These are phyloP conservation scores for Antarctomyces pellizariae DNA, from an alignment of 495 filamentous ascomycete species.

Conservation along the genomic window DNA sequence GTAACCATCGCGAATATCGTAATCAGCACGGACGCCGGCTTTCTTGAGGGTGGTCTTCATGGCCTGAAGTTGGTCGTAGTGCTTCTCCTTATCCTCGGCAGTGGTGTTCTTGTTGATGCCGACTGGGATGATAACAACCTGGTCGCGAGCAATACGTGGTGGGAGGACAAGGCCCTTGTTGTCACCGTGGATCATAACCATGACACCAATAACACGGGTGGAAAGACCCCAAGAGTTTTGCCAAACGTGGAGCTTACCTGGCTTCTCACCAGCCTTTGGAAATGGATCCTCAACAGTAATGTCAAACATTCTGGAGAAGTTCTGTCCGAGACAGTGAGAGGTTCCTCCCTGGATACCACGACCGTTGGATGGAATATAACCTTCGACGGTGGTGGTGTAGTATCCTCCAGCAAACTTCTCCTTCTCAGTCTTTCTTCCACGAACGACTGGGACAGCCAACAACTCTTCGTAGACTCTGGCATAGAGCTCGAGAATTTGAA, in stretches of 20 bases:
- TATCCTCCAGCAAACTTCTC: conserved; percentile 93
- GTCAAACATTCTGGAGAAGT: conserved; percentile 96
- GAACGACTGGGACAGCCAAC: conserved; percentile 80
- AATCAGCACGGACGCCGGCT: conserved; percentile 41
- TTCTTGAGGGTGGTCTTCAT: conserved; percentile 39
- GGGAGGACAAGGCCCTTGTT: conserved; percentile 84
- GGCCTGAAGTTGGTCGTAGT: conserved; percentile 45
- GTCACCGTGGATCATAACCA: conserved; percentile 94
- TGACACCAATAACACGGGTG: conserved; percentile 85
- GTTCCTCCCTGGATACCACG: conserved; percentile 93
- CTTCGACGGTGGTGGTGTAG: conserved; percentile 88
- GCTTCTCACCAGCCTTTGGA: conserved; percentile 46
- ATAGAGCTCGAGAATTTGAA: conserved; percentile 85
- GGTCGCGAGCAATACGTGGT: conserved; percentile 64
- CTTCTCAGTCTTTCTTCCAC: conserved; percentile 75
- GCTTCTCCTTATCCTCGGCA: conserved; percentile 46
- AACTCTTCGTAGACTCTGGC: conserved; percentile 76
- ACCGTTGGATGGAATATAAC: conserved; percentile 82
- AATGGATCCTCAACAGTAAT: conserved; percentile 88
- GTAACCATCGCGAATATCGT: conserved; percentile 65
- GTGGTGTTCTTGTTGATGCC: conserved; percentile 71
- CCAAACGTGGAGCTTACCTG: conserved; percentile 58
- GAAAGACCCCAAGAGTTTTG: conserved; percentile 98
- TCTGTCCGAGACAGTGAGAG: conserved; percentile 83
- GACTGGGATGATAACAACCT: conserved; percentile 79